phyloP scores from a whole-genome alignment of 306 rosid species.

The Trifolium fragiferum region DNA sequence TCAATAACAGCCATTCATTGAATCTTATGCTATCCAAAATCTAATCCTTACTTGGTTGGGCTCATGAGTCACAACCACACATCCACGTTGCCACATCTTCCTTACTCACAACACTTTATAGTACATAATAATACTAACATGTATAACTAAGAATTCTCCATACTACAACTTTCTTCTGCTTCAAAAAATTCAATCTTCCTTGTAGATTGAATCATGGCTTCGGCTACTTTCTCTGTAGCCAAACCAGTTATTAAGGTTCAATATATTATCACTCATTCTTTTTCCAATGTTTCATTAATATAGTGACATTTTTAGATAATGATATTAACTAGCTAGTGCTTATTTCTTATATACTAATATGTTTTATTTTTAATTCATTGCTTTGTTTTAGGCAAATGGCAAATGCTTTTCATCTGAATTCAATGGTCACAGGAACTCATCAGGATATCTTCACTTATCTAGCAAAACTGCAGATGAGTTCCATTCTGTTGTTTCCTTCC shows the following conservation, averaged over 20 bases:
- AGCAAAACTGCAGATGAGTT: conserved; percentile 80
- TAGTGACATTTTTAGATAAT: neutral
- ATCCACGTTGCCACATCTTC: conserved; percentile 41
- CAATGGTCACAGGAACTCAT: conserved; percentile 79
- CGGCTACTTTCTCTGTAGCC: conserved; percentile 93
- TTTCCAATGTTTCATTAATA: neutral
- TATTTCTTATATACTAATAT: neutral
- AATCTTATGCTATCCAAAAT: conserved; percentile 72
- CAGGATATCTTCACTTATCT: conserved; percentile 61
- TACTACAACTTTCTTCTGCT: conserved; percentile 31
- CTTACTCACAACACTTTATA: conserved; percentile 41
- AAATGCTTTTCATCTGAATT: conserved; percentile 82
- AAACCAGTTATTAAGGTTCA: conserved; percentile 88
- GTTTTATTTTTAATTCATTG: no score
- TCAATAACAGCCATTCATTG: conserved; percentile 69
- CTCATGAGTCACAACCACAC: conserved; percentile 61
- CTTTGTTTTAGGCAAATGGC: conserved; percentile 60
- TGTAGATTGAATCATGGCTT: conserved; percentile 67
- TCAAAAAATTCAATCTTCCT: conserved; percentile 3
- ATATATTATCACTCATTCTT: neutral
- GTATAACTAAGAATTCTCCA: conserved; percentile 12
- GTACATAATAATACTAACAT: conserved; percentile 12
- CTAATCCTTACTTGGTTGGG: conserved; percentile 65
- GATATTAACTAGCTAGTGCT: neutral
- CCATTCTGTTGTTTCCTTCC: conserved; percentile 71